Evolutionary conservation across 176 grass and related monocot genomes (phyloP), one percentile per base, ranked within the genome.

Genomic region (Oryza coarctata): DNA sequence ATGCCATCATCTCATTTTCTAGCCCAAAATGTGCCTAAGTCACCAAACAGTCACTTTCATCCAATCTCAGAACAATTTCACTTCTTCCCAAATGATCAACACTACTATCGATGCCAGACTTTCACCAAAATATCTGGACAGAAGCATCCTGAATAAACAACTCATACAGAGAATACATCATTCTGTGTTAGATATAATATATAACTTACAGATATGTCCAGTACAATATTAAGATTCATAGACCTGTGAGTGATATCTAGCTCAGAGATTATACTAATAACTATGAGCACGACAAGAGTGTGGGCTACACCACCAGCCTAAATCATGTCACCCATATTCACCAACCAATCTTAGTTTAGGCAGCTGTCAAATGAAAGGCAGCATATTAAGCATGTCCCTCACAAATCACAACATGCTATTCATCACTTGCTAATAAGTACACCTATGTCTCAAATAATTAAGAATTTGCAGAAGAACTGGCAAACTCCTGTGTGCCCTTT

Each of bases 301-400:
- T 73, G 67, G 58, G 55, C 60, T 34, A 58, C 87, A 77, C 66
- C 83, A 86, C 67, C 83, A 86, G 58, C 60, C 78, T 68, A 86
- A 85, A 86, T 82, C 83, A 90, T 86, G 79, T 83, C 36, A 55
- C 79, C 83, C 88, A 82, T 82, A 83, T 82, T 90, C 67, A 36
- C 45, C 74, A 79, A 60, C 79, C 83, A 78, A 82, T 73, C 78
- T 49, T 39, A 78, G 73, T 83, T 25, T 90, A 73, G 47, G 40
- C 40, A 73, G 49, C 73, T 86, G 73, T 65, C 72, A 86, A 82
- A 78, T 66, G 83, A 36, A 41, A 34, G 50, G 65, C 80, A 82
- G 45, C 88, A 74, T 86, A 32, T 20, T 50, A 74, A 50, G 44
- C 71, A 76, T 76, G 31, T 62, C 36, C 12, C 60, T 76, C 12